A percentile compares a stretch with the other conserved stretches of the same genome.
Conservation (phyloP, 2,329 filamentous ascomycete genomes). For the Thelonectria blattea region DNA sequence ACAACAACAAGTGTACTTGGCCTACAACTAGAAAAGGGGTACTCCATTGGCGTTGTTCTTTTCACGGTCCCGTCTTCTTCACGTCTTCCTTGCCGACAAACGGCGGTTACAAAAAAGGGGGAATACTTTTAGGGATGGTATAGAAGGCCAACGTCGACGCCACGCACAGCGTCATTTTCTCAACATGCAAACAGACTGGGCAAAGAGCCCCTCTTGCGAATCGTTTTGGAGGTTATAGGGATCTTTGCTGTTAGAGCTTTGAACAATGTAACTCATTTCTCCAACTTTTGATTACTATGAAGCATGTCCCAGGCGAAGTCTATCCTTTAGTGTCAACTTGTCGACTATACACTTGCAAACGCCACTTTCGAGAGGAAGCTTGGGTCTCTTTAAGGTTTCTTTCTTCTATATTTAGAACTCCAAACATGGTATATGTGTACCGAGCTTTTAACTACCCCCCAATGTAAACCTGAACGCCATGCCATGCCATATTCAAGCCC, state of each 20-base stretch:
- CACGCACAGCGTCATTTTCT: conserved; percentile 18
- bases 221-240: conserved; percentile 20
- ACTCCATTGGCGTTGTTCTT: conserved; percentile 22
- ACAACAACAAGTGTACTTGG: conserved; percentile 15
- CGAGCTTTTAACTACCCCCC: conserved; percentile 28
- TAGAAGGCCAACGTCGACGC: conserved; percentile 22
- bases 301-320: neutral
- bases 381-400: neutral
- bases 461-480: conserved; percentile 41
- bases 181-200: conserved; percentile 34
- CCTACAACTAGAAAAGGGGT: conserved; percentile 14
- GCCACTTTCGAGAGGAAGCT: neutral
- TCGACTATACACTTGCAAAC: neutral
- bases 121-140: conserved; percentile 18
- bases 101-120: conserved; percentile 12
- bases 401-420: neutral
- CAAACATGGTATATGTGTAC: conserved; percentile 28
- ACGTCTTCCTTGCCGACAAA: conserved; percentile 9
- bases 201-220: conserved; percentile 21
- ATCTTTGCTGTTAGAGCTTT: conserved; percentile 28
- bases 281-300: conserved; percentile 11
- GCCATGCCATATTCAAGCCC: conserved; percentile 40
- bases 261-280: conserved; percentile 7
- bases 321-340: neutral
- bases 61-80: conserved; percentile 12